Evolutionary conservation across 2,329 filamentous ascomycete species (phyloP).

Genomic region (Pyrenochaeta sp.): DNA sequence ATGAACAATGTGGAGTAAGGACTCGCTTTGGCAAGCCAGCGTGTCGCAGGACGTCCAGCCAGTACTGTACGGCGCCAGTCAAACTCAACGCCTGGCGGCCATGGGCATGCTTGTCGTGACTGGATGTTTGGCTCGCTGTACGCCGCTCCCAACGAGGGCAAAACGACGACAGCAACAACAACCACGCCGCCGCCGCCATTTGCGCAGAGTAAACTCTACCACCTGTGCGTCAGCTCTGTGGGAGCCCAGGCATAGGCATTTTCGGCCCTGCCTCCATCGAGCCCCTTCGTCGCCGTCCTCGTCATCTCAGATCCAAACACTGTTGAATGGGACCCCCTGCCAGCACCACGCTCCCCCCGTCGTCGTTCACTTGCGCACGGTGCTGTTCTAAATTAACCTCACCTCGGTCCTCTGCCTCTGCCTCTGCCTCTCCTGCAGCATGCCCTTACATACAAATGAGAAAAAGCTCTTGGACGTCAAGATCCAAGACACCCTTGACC

Average conservation of each 20-base stretch:
- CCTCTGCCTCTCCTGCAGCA: constrained; percentile 19
- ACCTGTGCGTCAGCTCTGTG: constrained; percentile 27
- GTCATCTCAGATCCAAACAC: constrained; percentile 34
- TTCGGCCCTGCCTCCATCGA: constrained; percentile 34
- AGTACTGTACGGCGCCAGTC: constrained; percentile 32
- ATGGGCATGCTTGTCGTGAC: constrained; percentile 32
- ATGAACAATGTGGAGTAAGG: constrained; percentile 51
- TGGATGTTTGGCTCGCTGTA: no score
- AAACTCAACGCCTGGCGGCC: constrained; percentile 18
- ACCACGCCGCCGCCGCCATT: constrained; percentile 17
- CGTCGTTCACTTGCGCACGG: constrained; percentile 41
- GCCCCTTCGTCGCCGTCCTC: constrained; percentile 22
- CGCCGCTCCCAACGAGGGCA: no score
- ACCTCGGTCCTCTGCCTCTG: constrained; percentile 22
- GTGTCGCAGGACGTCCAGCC: constrained; percentile 42
- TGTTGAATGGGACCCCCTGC: constrained; percentile 31
- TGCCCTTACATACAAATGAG: constrained; percentile 24
- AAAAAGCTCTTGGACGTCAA: neutral
- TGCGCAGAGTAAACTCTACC: constrained; percentile 18
- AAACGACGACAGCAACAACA: no score
- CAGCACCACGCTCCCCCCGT: constrained; percentile 16
- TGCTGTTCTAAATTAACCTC: constrained; percentile 37
- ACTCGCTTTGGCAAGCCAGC: constrained; percentile 38
- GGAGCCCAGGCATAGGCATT: constrained; percentile 30
- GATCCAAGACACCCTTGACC: no score